phyloP scores from a whole-genome alignment of 306 rosid genomes.

The Gastrolobium bilobum region DNA sequence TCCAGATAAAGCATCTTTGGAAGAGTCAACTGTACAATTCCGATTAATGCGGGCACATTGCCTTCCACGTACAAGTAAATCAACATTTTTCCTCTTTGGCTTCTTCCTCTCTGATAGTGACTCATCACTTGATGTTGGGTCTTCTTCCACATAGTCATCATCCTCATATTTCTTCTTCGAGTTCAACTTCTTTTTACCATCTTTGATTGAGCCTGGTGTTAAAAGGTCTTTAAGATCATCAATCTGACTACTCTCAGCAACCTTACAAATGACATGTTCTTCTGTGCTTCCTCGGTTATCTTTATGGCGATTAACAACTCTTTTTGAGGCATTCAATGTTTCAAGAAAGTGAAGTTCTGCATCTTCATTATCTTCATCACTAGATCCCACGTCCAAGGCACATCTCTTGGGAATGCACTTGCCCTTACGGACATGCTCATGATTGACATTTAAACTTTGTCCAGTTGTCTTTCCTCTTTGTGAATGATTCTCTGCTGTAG shows the following conservation, averaged over 20 bases:
- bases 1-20: conserved; percentile 46
- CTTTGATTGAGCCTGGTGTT: conserved; percentile 35
- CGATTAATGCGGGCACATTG: conserved; percentile 47
- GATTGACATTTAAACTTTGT: not conserved
- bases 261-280: conserved; percentile 2
- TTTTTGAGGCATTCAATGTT: conserved; percentile 32
- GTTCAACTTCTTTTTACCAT: conserved; percentile 45
- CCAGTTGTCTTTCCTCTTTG: not conserved
- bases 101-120: conserved; percentile 51
- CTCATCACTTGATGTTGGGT: conserved; percentile 52
- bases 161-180: conserved; percentile 42
- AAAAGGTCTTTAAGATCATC: conserved; percentile 22
- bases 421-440: conserved; percentile 23
- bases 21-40: conserved; percentile 50
- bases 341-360: conserved; percentile 41
- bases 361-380: conserved; percentile 32
- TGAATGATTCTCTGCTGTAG: conserved; percentile 26
- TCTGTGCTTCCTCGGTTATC: conserved; percentile 21
- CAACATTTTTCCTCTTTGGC: conserved; percentile 50
- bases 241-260: conserved; percentile 9
- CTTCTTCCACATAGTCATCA: conserved; percentile 53
- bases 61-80: conserved; percentile 28
- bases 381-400: conserved; percentile 26
- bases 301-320: conserved; percentile 6
- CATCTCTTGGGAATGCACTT: conserved; percentile 13